phyloP scores from a whole-genome alignment of 2,329 filamentous ascomycete species.

The Mycogone perniciosa region DNA sequence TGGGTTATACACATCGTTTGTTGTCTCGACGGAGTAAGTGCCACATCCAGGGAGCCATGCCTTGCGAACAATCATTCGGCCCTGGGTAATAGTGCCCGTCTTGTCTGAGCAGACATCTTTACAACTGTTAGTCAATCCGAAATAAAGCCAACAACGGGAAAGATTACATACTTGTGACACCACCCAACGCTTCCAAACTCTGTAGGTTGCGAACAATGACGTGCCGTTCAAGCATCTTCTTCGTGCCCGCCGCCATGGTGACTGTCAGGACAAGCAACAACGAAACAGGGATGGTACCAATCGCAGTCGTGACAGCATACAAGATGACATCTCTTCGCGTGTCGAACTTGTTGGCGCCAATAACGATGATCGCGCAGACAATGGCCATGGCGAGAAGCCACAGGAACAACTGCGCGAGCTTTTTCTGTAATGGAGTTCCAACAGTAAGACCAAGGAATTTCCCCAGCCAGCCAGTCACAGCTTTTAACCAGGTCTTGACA shows the following conservation, averaged over 20 bases:
- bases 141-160: neutral
- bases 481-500: slow-evolving; percentile 2
- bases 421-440: slow-evolving; percentile 64
- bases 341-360: slow-evolving; percentile 32
- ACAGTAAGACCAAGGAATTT: slow-evolving; percentile 41
- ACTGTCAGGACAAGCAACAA: slow-evolving; percentile 46
- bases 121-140: slow-evolving; percentile 1
- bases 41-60: slow-evolving; percentile 25
- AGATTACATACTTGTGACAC: slow-evolving; percentile 38
- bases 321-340: slow-evolving; percentile 29
- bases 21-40: slow-evolving; percentile 27
- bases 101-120: slow-evolving; percentile 27
- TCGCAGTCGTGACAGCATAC: slow-evolving; percentile 33
- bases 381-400: slow-evolving; percentile 54
- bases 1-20: slow-evolving; percentile 25
- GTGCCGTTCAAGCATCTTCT: slow-evolving; percentile 40
- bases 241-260: slow-evolving; percentile 45
- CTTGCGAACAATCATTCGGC: slow-evolving; percentile 24
- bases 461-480: slow-evolving; percentile 15
- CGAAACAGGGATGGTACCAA: slow-evolving; percentile 41
- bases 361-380: slow-evolving; percentile 33
- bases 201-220: slow-evolving; percentile 43
- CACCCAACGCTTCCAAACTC: slow-evolving; percentile 43
- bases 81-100: slow-evolving; percentile 30
- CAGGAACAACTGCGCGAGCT: slow-evolving; percentile 60